Evolutionary conservation across 495 filamentous ascomycete genomes (phyloP).

Genomic region (Aspergillus olivimuriae): DNA sequence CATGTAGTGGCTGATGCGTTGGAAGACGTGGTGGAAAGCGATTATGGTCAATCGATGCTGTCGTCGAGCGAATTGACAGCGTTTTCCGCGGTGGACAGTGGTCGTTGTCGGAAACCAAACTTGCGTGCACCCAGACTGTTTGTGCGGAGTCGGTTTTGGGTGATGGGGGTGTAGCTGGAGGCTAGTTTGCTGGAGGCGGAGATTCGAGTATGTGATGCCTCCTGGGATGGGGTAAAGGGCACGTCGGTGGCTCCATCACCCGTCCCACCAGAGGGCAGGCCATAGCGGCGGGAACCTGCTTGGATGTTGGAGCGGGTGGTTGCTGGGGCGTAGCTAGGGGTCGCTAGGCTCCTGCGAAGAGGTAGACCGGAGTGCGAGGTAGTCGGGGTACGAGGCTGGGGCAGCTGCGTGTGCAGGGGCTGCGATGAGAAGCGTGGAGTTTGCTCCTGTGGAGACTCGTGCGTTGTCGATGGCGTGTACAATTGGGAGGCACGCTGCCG

Average conservation of each 20-base stretch:
- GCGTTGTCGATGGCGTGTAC: conserved; percentile 29
- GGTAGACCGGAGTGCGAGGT: conserved; percentile 35
- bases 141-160: conserved; percentile 32
- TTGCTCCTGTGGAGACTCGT: conserved; percentile 18
- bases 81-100: conserved; percentile 23
- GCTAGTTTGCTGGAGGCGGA: conserved; percentile 33
- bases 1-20: no score
- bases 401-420: conserved; percentile 19
- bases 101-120: conserved; percentile 32
- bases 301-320: conserved; percentile 39
- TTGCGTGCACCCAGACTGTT: conserved; percentile 37
- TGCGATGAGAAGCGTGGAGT: conserved; percentile 15
- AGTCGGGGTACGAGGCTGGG: conserved; percentile 36
- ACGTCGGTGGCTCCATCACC: conserved; percentile 16
- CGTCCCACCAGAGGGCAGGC: conserved; percentile 17
- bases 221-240: conserved; percentile 16
- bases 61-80: conserved; percentile 27
- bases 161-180: conserved; percentile 38
- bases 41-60: conserved; percentile 30
- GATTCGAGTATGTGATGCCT: conserved; percentile 31
- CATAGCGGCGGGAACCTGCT: conserved; percentile 43
- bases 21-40: no score
- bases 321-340: conserved; percentile 33
- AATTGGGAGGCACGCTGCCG: conserved; percentile 38
- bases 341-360: conserved; percentile 37